Percentiles rank a stretch among this genome's conserved stretches.
These are phyloP conservation scores for Kwoniella sp. DNA, from an alignment of 768 basidiomycete genomes.

Conservation along the genomic window DNA sequence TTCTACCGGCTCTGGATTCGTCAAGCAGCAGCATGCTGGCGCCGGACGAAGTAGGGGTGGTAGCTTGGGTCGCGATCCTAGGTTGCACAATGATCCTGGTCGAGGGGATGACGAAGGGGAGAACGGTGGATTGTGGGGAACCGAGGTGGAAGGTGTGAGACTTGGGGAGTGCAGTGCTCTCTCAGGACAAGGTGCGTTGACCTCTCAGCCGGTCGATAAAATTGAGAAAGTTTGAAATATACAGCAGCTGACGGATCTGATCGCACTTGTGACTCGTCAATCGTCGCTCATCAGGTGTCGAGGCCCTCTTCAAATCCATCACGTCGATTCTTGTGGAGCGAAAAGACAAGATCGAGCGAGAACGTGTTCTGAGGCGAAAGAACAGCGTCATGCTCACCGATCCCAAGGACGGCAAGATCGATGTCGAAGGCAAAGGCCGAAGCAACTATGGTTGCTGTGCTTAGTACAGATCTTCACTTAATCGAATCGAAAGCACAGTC, in stretches of 20 bases:
- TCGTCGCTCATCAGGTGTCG: slow-evolving; percentile 51
- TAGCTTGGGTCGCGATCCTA: slow-evolving; percentile 40
- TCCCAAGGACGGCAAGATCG: slow-evolving; percentile 24
- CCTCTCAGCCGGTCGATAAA: background rate
- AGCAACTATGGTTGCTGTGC: slow-evolving; percentile 28
- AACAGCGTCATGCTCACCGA: slow-evolving; percentile 47
- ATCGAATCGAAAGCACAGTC: too few relatives aligned
- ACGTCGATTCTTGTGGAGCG: slow-evolving; percentile 40
- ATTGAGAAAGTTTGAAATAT: background rate
- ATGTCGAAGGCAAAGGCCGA: slow-evolving; percentile 5
- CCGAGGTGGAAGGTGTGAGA: slow-evolving; percentile 42
- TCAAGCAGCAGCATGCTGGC: background rate
- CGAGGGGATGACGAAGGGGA: slow-evolving; percentile 21
- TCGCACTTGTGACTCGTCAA: too few relatives aligned
- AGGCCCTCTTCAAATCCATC: slow-evolving; percentile 46
- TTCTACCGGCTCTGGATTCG: slow-evolving; percentile 9
- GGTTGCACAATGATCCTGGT: slow-evolving; percentile 30
- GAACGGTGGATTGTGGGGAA: slow-evolving; percentile 37
- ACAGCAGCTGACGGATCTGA: too few relatives aligned
- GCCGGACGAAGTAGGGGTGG: slow-evolving; percentile 34
- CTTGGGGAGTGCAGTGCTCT: slow-evolving; percentile 48
- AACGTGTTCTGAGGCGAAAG: slow-evolving; percentile 37
- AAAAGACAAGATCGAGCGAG: slow-evolving; percentile 48
- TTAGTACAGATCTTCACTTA: background rate
- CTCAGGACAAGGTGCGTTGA: slow-evolving; percentile 46